These are phyloP conservation scores for Prosopis cineraria DNA, from an alignment of 306 rosid species.

Conservation along the genomic window DNA sequence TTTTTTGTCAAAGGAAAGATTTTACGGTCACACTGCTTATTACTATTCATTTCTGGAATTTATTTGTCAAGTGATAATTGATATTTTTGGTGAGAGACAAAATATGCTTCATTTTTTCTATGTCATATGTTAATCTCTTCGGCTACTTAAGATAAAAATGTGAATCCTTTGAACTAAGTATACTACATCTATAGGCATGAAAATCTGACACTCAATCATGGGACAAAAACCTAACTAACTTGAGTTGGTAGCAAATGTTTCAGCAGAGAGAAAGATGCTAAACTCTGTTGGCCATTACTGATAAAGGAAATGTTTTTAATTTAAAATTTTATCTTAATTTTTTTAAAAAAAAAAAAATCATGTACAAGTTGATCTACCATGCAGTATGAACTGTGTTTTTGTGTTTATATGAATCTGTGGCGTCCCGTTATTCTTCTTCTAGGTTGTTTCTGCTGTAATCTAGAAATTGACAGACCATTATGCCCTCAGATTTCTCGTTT, in stretches of 20 bases:
- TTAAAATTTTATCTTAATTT: background rate
- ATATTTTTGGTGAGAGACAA: too few relatives aligned
- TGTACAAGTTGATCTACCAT: background rate
- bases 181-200: too few relatives aligned
- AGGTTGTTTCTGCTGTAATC: background rate
- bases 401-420: background rate
- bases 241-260: too few relatives aligned
- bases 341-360: background rate
- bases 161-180: too few relatives aligned
- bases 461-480: constrained; percentile 21
- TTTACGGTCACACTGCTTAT: background rate
- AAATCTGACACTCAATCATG: too few relatives aligned
- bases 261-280: background rate
- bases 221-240: too few relatives aligned
- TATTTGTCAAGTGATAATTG: too few relatives aligned
- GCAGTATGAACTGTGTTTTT: background rate
- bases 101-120: too few relatives aligned
- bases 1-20: background rate
- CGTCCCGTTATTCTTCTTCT: background rate
- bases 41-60: too few relatives aligned
- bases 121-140: too few relatives aligned
- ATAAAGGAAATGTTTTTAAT: background rate
- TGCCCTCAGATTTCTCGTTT: constrained; percentile 47
- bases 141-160: too few relatives aligned
- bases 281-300: background rate